Evolutionary conservation across 805 yeast species (phyloP), one percentile per base, ranked within the genome.

Genomic region (Alloascoidea hylecoeti): DNA sequence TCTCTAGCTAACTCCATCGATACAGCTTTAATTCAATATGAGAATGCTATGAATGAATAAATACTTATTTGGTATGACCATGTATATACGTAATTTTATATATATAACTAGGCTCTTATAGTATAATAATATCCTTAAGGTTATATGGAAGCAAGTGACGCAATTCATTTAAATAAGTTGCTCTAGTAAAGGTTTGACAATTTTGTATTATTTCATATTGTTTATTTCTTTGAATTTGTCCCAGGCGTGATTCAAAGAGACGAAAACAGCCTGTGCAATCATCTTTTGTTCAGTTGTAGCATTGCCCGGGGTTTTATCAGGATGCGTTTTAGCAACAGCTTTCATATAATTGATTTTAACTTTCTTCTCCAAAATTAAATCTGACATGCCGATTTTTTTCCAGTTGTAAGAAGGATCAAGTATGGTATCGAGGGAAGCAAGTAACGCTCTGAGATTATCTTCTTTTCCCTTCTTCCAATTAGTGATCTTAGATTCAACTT

Each of bases 231-330:
- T 81, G 55, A 85, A 86, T 15, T 55, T 58, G 46, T 84, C 96
- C 97, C 99, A 92, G 2, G 96, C 86, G 46, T 75, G 70, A 55
- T 86, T 89, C 43, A 92, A 61, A 0, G 76, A 66, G 32, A 86
- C 80, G 52, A 92, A 92, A 0, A 89, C 89, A 16, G 75, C 75
- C 48, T 88, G 89, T 13, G 96, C 92, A 35, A 89, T 66, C 78
- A 89, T 70, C 52, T 79, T 78, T 40, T 73, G 72, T 49, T 85
- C 94, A 4, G 75, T 61, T 4, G 76, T 61, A 2, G 78, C 72
- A 16, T 58, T 56, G n/a, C 58, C 51, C 4, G 74, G 63, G 16
- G 88, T 61, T 55, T 92, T 92, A 56, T 92, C 99, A 0, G 92
- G 92, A 49, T 80, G 92, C 4, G 83, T 78, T 40, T 72, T 64